Evolutionary conservation across 768 basidiomycete genomes (phyloP).

Genomic region (Amanita pseudoporphyria): DNA sequence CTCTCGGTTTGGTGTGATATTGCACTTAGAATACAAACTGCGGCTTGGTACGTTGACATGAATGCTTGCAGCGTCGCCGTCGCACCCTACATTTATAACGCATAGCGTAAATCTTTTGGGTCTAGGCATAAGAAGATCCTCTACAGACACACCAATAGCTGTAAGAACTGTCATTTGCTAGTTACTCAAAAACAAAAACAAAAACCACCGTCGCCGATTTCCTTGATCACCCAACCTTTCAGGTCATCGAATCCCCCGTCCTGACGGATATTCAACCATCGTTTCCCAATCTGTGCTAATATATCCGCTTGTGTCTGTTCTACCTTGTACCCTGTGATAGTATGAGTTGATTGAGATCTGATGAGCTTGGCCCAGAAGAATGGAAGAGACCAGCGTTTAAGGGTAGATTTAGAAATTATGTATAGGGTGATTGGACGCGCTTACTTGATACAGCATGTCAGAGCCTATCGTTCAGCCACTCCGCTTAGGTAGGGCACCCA

Average conservation of each 20-base stretch:
- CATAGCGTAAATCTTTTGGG: slow-evolving; percentile 17
- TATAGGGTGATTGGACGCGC: slow-evolving; percentile 1
- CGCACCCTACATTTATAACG: slow-evolving; percentile 16
- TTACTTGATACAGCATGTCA: slow-evolving; percentile 67
- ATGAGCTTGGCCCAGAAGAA: slow-evolving; percentile 60
- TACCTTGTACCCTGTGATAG: slow-evolving; percentile 58
- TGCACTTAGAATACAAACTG: slow-evolving; percentile 16
- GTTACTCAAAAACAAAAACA: not conserved
- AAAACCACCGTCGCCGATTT: slow-evolving; percentile 64
- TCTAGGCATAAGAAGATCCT: slow-evolving; percentile 54
- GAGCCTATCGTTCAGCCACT: slow-evolving; percentile 64
- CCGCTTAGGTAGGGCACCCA: slow-evolving; percentile 56
- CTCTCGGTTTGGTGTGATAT: slow-evolving; percentile 6
- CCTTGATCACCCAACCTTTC: slow-evolving; percentile 84
- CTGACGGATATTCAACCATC: slow-evolving; percentile 68
- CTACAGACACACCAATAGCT: slow-evolving; percentile 76
- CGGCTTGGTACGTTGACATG: slow-evolving; percentile 33
- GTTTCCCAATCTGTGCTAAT: slow-evolving; percentile 62
- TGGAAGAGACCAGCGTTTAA: slow-evolving; percentile 62
- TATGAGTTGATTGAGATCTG: slow-evolving; percentile 48
- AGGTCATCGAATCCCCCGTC: slow-evolving; percentile 71
- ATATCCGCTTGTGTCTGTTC: slow-evolving; percentile 65
- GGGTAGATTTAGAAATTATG: not conserved
- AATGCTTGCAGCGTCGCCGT: slow-evolving; percentile 33
- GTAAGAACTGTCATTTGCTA: slow-evolving; percentile 3